Conservation (phyloP, 371 early-diverging fungal genomes). For the Rhizopus delemar region DNA sequence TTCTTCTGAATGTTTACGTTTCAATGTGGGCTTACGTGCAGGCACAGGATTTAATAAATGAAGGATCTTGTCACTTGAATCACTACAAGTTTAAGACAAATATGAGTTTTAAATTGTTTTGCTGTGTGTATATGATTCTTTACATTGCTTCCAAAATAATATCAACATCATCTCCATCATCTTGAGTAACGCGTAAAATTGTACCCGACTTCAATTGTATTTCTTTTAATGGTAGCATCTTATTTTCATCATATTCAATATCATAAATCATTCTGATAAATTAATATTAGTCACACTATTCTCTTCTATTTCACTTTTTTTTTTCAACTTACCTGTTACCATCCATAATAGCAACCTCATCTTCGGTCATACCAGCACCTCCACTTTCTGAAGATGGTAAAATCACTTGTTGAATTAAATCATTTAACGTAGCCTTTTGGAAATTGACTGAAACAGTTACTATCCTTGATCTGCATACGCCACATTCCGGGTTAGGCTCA, state of each 20-base stretch:
- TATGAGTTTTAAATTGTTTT: background rate
- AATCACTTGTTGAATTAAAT: slow-evolving; percentile 51
- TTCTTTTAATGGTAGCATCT: slow-evolving; percentile 53
- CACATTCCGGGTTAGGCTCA: slow-evolving; percentile 62
- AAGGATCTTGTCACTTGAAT: slow-evolving; percentile 8
- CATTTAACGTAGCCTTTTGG: slow-evolving; percentile 48
- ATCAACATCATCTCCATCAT: slow-evolving; percentile 44
- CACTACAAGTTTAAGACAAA: slow-evolving; percentile 3
- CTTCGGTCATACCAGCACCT: slow-evolving; percentile 51
- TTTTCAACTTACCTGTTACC: slow-evolving; percentile 54
- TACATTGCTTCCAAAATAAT: slow-evolving; percentile 40
- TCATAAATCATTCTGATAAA: slow-evolving; percentile 79
- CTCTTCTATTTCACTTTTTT: background rate
- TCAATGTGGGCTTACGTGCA: slow-evolving; percentile 5
- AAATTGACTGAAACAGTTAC: slow-evolving; percentile 48
- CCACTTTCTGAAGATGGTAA: slow-evolving; percentile 37
- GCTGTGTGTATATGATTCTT: slow-evolving; percentile 2
- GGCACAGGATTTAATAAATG: slow-evolving; percentile 23
- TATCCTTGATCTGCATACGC: slow-evolving; percentile 57
- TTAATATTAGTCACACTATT: background rate
- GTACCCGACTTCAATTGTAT: slow-evolving; percentile 63
- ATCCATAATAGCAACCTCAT: slow-evolving; percentile 51
- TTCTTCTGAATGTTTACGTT: slow-evolving; percentile 25
- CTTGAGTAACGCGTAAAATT: slow-evolving; percentile 55
- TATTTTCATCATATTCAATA: slow-evolving; percentile 87